Evolutionary conservation across 1,139 yeast species (phyloP), one percentile per base, ranked within the genome.

Genomic region (Saccharomyces pastorianus): DNA sequence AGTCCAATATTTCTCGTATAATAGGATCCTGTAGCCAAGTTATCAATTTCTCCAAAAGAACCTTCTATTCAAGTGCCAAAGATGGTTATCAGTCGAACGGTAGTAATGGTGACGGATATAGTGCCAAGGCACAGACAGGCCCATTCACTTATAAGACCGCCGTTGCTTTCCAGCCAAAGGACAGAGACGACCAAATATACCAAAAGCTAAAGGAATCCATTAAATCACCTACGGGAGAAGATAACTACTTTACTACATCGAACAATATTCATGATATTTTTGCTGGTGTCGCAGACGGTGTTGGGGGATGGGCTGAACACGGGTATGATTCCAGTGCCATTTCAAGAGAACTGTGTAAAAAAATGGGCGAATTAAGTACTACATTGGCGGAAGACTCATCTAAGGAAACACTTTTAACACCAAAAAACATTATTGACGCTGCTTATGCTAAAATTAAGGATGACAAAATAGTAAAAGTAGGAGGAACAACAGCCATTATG

Each of bases 221-320:
- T 14, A 59, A 59, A 29, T 83, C 88, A 1, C 84, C 87, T 2
- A 79, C 93, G 1, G 99, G 98, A 4, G 97, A 91, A 66, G 99
- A 91, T 68, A 88, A 89, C 62, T 85, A 80, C 63, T 84, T 91
- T 61, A 76, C 83, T 38, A 75, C 83, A 6, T 60, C 63, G 44
- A 70, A 66, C 13, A 69, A 73, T 7, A 66, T 72, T 27, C 65
- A 68, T 23, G 74, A 73, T 11, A 76, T 80, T 7, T 76, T 77
- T 44, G 77, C 88, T 7, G 98, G 96, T 7, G 97, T 93, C 1
- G 93, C 97, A 2, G 99, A 93, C 70, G 99, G 99, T 20, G 98
- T 93, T 5, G 98, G 98, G 14, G 98, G 98, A 1, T 93, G 98
- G 97, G 81, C 89, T 2, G 93, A 88, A 61, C 84, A 88, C 46